These are phyloP conservation scores for Gliomastix tumulicola DNA, from an alignment of 2,329 filamentous ascomycete genomes.

Conservation along the genomic window DNA sequence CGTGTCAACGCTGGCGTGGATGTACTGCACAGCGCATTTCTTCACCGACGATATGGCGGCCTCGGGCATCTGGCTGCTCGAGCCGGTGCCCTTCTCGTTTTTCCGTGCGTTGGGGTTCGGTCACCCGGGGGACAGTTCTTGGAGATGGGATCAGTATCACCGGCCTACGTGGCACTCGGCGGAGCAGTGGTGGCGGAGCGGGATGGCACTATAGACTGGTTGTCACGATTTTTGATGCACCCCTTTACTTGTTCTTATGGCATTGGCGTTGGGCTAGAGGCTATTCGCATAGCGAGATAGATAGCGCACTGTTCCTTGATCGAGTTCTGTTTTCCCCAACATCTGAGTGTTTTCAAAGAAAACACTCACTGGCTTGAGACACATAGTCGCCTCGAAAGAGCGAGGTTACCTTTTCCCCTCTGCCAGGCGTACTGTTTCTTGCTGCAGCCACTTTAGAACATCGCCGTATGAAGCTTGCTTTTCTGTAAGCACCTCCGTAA, in stretches of 20 bases:
- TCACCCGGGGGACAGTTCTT: conserved; percentile 52
- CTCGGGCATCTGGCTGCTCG: conserved; percentile 70
- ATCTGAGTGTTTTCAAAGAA: too few species aligned
- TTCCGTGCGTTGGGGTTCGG: conserved; percentile 63
- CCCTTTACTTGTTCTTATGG: too few species aligned
- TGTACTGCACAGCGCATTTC: conserved; percentile 56
- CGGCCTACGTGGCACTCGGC: conserved; percentile 51
- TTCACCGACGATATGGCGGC: conserved; percentile 72
- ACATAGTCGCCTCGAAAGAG: too few species aligned
- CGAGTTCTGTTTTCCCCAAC: too few species aligned
- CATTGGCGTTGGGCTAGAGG: too few species aligned
- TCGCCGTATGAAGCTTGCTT: conserved; percentile 64
- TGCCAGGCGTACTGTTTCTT: too few species aligned
- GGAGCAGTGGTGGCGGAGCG: conserved; percentile 52
- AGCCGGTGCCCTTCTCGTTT: conserved; percentile 72
- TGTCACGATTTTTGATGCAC: too few species aligned
- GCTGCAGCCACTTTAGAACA: conserved; percentile 63
- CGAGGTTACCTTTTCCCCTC: too few species aligned
- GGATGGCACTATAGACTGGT: conserved; percentile 14
- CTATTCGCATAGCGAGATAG: too few species aligned
- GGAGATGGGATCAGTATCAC: conserved; percentile 55
- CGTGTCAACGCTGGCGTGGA: conserved; percentile 56
- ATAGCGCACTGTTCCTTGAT: too few species aligned
- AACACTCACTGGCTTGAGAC: too few species aligned
- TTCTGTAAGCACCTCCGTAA: conserved; percentile 56